Percentiles rank a stretch among this genome's conserved stretches.
Conservation (phyloP, 164 flowering plant species). For the Echeveria elegans region DNA sequence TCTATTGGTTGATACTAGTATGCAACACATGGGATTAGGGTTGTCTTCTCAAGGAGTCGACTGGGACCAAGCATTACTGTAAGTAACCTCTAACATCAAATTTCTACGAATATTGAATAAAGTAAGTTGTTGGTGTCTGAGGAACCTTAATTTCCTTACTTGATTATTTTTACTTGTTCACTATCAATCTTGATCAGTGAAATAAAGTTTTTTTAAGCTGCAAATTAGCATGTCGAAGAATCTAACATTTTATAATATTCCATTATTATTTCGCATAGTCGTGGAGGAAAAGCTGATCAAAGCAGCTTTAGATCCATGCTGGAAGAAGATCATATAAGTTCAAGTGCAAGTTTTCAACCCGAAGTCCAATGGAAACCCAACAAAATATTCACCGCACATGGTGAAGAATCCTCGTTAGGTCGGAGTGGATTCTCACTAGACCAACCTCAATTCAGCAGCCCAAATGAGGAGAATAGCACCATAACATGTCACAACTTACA, state of each 20-base stretch:
- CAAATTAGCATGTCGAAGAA: not conserved
- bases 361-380: constrained; percentile 32
- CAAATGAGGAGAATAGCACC: constrained; percentile 10
- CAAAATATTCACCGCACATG: constrained; percentile 14
- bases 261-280: constrained; percentile 13
- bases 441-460: constrained; percentile 23
- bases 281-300: constrained; percentile 33
- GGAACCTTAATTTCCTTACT: no score
- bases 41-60: constrained; percentile 41
- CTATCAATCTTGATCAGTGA: not conserved
- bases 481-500: constrained; percentile 10
- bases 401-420: constrained; percentile 12
- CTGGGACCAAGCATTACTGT: constrained; percentile 43
- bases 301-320: constrained; percentile 44
- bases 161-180: not conserved
- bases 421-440: constrained; percentile 35
- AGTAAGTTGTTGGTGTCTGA: not conserved
- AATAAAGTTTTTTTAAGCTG: not conserved
- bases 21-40: constrained; percentile 53
- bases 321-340: constrained; percentile 25
- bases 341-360: constrained; percentile 20
- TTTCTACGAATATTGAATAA: no score
- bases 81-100: constrained; percentile 15
- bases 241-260: not conserved
- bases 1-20: constrained; percentile 14